Evolutionary conservation across 1,284 basidiomycete genomes (phyloP).

Genomic region (Moniliophthora roreri): DNA sequence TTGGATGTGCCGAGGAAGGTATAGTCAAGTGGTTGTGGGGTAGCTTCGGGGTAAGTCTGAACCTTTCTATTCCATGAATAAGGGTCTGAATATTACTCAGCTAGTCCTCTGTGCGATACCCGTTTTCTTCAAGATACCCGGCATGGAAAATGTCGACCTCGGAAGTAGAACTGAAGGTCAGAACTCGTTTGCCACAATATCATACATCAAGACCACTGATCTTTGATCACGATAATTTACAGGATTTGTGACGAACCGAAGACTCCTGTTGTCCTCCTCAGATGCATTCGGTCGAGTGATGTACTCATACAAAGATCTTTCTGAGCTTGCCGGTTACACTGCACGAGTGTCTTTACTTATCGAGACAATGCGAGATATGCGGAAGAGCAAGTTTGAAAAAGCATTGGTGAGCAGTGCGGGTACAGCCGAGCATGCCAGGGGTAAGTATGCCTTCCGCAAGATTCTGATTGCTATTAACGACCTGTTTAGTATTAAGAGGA

Average conservation of each 20-base stretch:
- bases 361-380: constrained; percentile 90
- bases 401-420: constrained; percentile 76
- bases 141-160: constrained; percentile 67
- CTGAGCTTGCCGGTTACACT: constrained; percentile 95
- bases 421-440: constrained; percentile 77
- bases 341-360: constrained; percentile 87
- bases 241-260: constrained; percentile 94
- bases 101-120: constrained; percentile 93
- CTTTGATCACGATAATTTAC: background rate
- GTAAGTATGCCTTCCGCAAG: constrained; percentile 43
- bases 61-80: background rate
- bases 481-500: constrained; percentile 67
- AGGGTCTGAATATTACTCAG: constrained; percentile 33
- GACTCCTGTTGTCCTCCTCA: constrained; percentile 77
- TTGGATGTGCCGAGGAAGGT: constrained; percentile 91
- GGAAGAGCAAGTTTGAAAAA: constrained; percentile 87
- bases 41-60: constrained; percentile 73
- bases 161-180: constrained; percentile 85
- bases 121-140: constrained; percentile 88
- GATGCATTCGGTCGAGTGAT: constrained; percentile 84
- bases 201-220: background rate
- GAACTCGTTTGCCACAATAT: constrained; percentile 1
- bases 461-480: background rate
- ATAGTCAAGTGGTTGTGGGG: constrained; percentile 99
- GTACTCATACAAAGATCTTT: constrained; percentile 97